Evolutionary conservation across 768 basidiomycete genomes (phyloP).

Genomic region (Xerocomellus chrysenteron): DNA sequence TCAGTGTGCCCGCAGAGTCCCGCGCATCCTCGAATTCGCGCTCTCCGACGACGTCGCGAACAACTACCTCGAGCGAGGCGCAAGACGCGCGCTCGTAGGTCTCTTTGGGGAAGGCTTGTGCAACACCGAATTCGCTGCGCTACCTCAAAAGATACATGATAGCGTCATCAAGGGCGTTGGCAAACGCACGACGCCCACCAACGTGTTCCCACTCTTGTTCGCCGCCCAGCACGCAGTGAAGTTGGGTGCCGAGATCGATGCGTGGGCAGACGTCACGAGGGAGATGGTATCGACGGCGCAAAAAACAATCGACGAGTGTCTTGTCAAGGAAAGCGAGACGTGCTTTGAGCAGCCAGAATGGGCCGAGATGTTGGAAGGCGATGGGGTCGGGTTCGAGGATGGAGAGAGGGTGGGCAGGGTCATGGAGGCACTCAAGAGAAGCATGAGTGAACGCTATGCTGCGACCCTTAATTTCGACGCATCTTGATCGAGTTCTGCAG

Average conservation of each 20-base stretch:
- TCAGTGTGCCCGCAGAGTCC: slow-evolving; percentile 78
- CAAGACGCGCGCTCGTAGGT: slow-evolving; percentile 73
- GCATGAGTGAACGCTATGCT: slow-evolving; percentile 64
- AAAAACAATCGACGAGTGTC: slow-evolving; percentile 57
- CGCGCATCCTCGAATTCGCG: slow-evolving; percentile 83
- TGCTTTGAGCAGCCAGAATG: slow-evolving; percentile 73
- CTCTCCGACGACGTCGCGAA: slow-evolving; percentile 76
- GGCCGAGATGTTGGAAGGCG: slow-evolving; percentile 69
- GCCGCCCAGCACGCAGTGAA: slow-evolving; percentile 60
- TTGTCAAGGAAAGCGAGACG: slow-evolving; percentile 57
- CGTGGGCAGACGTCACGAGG: slow-evolving; percentile 37
- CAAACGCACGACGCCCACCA: slow-evolving; percentile 63
- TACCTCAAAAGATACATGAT: slow-evolving; percentile 66
- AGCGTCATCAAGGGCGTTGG: slow-evolving; percentile 70
- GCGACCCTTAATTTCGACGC: slow-evolving; percentile 25
- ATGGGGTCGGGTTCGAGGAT: slow-evolving; percentile 75
- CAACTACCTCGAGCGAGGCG: slow-evolving; percentile 63
- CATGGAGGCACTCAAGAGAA: slow-evolving; percentile 62
- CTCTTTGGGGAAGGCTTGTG: slow-evolving; percentile 91
- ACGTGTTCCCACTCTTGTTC: slow-evolving; percentile 67
- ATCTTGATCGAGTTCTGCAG: slow-evolving; percentile 33
- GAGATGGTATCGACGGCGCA: slow-evolving; percentile 69
- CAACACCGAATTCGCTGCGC: slow-evolving; percentile 71
- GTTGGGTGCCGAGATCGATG: slow-evolving; percentile 56
- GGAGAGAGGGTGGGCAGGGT: slow-evolving; percentile 75